Evolutionary conservation across 306 rosid species (phyloP).

Genomic region (Cicer chorassanicum): DNA sequence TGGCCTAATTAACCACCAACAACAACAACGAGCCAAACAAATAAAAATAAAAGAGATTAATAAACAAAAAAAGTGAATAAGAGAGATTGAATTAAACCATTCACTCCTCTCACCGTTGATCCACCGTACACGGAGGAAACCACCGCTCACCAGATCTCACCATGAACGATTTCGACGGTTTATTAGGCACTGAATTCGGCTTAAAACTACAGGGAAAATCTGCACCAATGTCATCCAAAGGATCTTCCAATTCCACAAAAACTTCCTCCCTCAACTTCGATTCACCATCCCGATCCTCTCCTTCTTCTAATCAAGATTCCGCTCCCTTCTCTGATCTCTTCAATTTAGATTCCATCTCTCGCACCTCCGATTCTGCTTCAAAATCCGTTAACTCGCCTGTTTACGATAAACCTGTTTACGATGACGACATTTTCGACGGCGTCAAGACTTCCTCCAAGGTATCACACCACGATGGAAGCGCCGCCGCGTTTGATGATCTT

Average conservation of each 20-base stretch:
- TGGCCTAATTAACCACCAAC: neutral
- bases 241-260: constrained; percentile 46
- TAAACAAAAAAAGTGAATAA: neutral
- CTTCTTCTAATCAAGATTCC: constrained; percentile 35
- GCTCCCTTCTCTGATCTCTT: constrained; percentile 59
- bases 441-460: neutral
- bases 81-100: neutral
- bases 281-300: constrained; percentile 63
- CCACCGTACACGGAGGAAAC: constrained; percentile 46
- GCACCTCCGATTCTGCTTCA: constrained; percentile 50
- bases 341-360: constrained; percentile 56
- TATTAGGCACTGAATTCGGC: constrained; percentile 72
- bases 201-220: constrained; percentile 80
- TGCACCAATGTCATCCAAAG: constrained; percentile 75
- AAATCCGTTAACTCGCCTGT: constrained; percentile 63
- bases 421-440: constrained; percentile 54
- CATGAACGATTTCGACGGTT: constrained; percentile 92
- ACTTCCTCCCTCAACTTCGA: constrained; percentile 55
- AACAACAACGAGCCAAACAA: neutral
- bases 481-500: constrained; percentile 78
- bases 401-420: constrained; percentile 78
- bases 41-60: neutral
- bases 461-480: neutral
- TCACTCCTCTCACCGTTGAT: constrained; percentile 27
- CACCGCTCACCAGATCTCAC: constrained; percentile 35